Percentiles rank a stretch among this genome's conserved stretches.
These are phyloP conservation scores for Irpex rosettiformis DNA, from an alignment of 1,284 basidiomycete genomes.

Conservation along the genomic window DNA sequence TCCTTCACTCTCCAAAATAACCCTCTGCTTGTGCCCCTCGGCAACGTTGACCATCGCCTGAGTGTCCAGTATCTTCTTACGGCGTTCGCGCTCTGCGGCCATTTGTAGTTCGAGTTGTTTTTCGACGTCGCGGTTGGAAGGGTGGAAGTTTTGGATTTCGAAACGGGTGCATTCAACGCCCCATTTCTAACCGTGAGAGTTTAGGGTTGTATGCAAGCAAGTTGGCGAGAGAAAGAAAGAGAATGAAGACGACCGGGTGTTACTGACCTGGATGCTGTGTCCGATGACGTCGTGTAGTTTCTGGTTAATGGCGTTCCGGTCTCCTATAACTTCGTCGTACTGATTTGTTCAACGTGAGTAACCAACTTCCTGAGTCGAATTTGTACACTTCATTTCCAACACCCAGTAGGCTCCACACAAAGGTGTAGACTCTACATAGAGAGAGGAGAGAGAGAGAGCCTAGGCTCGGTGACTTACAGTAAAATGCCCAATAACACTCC, in stretches of 20 bases:
- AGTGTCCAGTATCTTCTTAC: constrained; percentile 54
- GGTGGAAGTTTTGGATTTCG: constrained; percentile 51
- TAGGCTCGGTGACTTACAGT: constrained; percentile 35
- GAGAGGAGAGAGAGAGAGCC: constrained; percentile 7
- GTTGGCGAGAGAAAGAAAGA: not conserved
- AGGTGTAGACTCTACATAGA: too few relatives aligned
- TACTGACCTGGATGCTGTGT: constrained; percentile 41
- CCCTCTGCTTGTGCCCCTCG: constrained; percentile 50
- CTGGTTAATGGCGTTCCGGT: constrained; percentile 48
- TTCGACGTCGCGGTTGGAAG: constrained; percentile 49
- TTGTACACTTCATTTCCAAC: too few relatives aligned
- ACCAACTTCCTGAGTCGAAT: too few relatives aligned
- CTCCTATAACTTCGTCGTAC: constrained; percentile 38
- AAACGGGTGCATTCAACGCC: constrained; percentile 52
- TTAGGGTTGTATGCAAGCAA: not conserved
- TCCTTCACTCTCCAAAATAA: constrained; percentile 48
- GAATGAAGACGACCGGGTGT: not conserved
- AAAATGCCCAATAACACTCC: constrained; percentile 47
- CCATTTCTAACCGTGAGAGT: constrained; percentile 36
- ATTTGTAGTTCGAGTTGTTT: constrained; percentile 52
- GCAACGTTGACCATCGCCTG: constrained; percentile 53
- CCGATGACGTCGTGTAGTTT: constrained; percentile 46
- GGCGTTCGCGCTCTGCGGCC: constrained; percentile 50
- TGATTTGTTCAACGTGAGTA: too few relatives aligned
- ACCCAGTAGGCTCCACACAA: too few relatives aligned